A percentile compares a stretch with the other conserved stretches of the same genome.
phyloP scores from a whole-genome alignment of 139 green algal genomes.

The Ettlia oleoabundans region DNA sequence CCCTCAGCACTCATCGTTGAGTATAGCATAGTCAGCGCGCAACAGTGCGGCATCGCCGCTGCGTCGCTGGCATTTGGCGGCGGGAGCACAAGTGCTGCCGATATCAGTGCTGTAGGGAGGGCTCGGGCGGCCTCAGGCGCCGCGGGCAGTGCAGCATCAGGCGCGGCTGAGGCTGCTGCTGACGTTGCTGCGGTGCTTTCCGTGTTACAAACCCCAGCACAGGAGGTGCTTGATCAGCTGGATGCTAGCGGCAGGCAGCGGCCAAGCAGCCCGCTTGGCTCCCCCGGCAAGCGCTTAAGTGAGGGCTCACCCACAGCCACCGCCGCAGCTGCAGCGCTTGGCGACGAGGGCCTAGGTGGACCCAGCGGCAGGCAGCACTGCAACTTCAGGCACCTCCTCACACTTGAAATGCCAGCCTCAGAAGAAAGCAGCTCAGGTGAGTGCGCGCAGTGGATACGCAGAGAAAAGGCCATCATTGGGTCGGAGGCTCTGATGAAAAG shows the following conservation, averaged over 20 bases:
- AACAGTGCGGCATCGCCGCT: conserved; percentile 30
- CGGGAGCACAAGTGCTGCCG: neutral
- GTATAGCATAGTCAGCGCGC: conserved; percentile 28
- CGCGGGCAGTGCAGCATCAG: too few relatives aligned
- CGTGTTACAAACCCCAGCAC: neutral
- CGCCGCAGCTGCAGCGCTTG: neutral
- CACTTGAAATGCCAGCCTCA: conserved; percentile 23
- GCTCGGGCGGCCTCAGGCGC: too few relatives aligned
- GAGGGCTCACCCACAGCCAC: neutral
- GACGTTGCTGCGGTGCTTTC: neutral
- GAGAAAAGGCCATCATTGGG: too few relatives aligned
- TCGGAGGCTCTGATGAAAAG: too few relatives aligned
- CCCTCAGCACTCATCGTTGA: conserved; percentile 28
- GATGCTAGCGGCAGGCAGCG: neutral
- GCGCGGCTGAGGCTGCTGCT: neutral
- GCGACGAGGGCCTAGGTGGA: neutral
- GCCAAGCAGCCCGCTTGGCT: neutral
- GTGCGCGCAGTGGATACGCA: too few relatives aligned
- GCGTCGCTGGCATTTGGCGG: neutral
- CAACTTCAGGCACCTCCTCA: conserved; percentile 37
- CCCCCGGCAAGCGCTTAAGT: neutral
- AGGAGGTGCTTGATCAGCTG: neutral
- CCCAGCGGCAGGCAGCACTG: conserved; percentile 9
- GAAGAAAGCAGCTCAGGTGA: conserved; percentile 28
- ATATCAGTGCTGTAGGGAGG: too few relatives aligned